Percentiles rank a stretch among this genome's conserved stretches.
phyloP scores from a whole-genome alignment of 306 rosid species.

The Echinosophora koreensis region DNA sequence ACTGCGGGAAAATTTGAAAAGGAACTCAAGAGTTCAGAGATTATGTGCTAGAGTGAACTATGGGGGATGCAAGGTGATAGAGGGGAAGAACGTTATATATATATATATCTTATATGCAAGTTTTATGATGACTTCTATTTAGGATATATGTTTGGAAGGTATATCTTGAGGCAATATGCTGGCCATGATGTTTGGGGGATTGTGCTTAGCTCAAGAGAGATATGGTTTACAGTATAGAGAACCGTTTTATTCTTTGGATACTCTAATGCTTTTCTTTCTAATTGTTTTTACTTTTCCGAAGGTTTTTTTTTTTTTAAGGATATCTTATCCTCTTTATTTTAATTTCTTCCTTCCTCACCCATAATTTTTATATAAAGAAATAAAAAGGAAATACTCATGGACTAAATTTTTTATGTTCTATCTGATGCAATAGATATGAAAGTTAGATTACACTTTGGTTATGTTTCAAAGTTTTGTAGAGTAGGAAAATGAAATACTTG shows the following conservation, averaged over 20 bases:
- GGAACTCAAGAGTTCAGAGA: not conserved
- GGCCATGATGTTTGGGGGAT: not conserved
- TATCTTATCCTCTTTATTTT: not conserved
- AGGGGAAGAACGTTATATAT: not conserved
- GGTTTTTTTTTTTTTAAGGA: not conserved
- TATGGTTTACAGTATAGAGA: not conserved
- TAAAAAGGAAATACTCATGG: not conserved
- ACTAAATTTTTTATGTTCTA: not conserved
- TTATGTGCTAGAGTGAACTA: not conserved
- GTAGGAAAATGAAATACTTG: not conserved
- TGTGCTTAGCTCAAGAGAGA: constrained; percentile 4
- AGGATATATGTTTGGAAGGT: not conserved
- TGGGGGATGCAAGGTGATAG: not conserved
- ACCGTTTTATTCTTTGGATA: not conserved
- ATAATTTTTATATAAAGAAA: not conserved
- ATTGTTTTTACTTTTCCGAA: constrained; percentile 2
- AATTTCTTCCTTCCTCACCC: not conserved
- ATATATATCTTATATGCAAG: constrained; percentile 4
- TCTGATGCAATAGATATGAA: not conserved
- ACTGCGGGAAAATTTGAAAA: not conserved
- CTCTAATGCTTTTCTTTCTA: not conserved
- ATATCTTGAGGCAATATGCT: not conserved
- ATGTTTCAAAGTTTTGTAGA: not conserved
- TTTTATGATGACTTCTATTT: constrained; percentile 4
- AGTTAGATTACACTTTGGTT: not conserved